Base-by-base conservation (phyloP, 352 stramenopile species). In the Phytophthora ohioensis region DNA sequence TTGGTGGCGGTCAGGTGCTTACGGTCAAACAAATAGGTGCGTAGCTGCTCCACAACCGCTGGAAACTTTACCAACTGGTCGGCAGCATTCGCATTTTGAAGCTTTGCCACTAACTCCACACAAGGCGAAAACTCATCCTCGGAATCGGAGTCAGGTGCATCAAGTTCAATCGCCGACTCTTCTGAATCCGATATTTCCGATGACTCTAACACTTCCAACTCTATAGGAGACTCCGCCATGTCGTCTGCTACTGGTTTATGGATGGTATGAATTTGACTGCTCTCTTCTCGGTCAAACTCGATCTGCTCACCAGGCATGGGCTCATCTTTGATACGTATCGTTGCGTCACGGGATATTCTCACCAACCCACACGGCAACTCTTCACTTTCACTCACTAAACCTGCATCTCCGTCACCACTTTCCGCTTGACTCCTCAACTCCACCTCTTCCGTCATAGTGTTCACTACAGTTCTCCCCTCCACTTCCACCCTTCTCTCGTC, bases 21-120 rank as follows among this genome's bases (percentile, higher is more conserved):
- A 21, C 15, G n/a, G 1, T 75, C 43, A 11, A 65, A 11, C 49
- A 84, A 61, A 63, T 73, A 73, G 13, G 54, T 42, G 10, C 52
- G 71, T 5, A 84, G 47, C 21, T 75, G 68, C 31, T 71, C 36
- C 43, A 77, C 67, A 34, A 71, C 47, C 12, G 36, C 41, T 3
- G 74, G 71, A 27, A 82, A 75, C 41, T 67, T 42, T n/a, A 53
- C 49, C 17, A 74, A 49, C 54, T 79, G 77, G 6, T 21, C 46
- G 13, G 9, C 46, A 42, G 12, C 7, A 10, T 17, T 52, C 2
- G 47, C 58, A 3, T 57, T 55, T 34, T 67, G 41, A 10, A 84
- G 68, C 27, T 45, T 48, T 8, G 32, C 36, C 5, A 70, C 62
- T 30, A 72, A 45, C 13, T 78, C 47, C 17, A 76, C 41, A 47